Conservation (phyloP, 306 rosid species). For the Luffa aegyptiaca region DNA sequence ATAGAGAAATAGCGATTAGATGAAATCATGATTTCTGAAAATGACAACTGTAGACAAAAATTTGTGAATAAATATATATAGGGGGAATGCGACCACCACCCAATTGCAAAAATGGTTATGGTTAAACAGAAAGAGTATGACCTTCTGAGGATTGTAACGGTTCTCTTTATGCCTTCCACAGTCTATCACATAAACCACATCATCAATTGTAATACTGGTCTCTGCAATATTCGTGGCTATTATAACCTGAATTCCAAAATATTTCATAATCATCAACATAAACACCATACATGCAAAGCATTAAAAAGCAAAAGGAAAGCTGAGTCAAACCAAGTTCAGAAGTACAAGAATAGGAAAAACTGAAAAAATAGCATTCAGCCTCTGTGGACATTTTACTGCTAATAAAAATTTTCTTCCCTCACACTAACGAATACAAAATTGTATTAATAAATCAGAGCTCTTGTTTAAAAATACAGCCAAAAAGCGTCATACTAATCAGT, state of each 20-base stretch:
- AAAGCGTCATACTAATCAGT: background rate
- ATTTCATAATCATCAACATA: slow-evolving; percentile 6
- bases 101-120: background rate
- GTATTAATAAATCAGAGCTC: background rate
- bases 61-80: background rate
- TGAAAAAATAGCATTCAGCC: background rate
- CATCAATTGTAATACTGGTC: slow-evolving; percentile 94
- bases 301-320: background rate
- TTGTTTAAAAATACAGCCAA: background rate
- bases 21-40: background rate
- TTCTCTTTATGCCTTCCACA: slow-evolving; percentile 92
- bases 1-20: background rate
- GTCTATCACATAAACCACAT: slow-evolving; percentile 84
- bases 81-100: background rate
- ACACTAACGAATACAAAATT: background rate
- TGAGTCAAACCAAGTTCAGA: background rate
- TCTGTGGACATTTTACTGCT: slow-evolving; percentile 1
- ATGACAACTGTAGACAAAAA: background rate
- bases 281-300: background rate
- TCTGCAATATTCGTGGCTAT: slow-evolving; percentile 95
- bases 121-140: background rate
- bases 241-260: slow-evolving; percentile 47
- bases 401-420: background rate
- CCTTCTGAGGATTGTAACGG: slow-evolving; percentile 96
- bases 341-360: background rate